Evolutionary conservation across 495 filamentous ascomycete species (phyloP).

Genomic region (Glonium stellatum): DNA sequence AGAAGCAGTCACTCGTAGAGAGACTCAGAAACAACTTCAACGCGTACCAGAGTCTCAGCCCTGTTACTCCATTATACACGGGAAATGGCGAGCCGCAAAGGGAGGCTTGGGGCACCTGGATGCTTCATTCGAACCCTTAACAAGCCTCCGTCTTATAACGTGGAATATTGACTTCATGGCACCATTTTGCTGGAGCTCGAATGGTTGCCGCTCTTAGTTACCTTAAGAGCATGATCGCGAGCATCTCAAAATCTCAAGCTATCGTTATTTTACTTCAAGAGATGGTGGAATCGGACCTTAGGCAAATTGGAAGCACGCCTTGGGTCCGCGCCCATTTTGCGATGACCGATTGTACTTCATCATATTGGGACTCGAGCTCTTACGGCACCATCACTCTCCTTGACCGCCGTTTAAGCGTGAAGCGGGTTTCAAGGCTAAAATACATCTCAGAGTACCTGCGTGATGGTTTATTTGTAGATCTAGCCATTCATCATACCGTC

Average conservation of each 20-base stretch:
- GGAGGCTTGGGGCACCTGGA: not conserved
- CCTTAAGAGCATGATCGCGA: constrained; percentile 31
- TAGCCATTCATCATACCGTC: constrained; percentile 18
- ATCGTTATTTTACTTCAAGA: constrained; percentile 49
- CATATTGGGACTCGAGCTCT: constrained; percentile 30
- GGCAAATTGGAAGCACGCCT: constrained; percentile 31
- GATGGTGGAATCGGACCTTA: constrained; percentile 41
- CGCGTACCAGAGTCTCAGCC: constrained; percentile 21
- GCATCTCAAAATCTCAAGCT: constrained; percentile 17
- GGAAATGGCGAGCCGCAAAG: constrained; percentile 10
- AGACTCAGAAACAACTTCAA: constrained; percentile 11
- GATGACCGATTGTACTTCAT: constrained; percentile 41
- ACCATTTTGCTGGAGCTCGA: constrained; percentile 32
- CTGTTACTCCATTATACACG: constrained; percentile 15
- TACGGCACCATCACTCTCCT: constrained; percentile 50
- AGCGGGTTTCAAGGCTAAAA: constrained; percentile 43
- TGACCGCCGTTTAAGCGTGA: constrained; percentile 39
- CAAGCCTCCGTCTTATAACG: constrained; percentile 23
- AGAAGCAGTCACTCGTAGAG: not conserved
- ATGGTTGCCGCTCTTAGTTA: constrained; percentile 42
- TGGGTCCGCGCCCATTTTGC: constrained; percentile 44
- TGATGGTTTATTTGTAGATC: constrained; percentile 48
- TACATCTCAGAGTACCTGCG: constrained; percentile 39
- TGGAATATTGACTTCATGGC: constrained; percentile 53
- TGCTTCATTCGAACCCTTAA: not conserved